Evolutionary conservation across 495 filamentous ascomycete species (phyloP).

Genomic region (Penicillium lividum): DNA sequence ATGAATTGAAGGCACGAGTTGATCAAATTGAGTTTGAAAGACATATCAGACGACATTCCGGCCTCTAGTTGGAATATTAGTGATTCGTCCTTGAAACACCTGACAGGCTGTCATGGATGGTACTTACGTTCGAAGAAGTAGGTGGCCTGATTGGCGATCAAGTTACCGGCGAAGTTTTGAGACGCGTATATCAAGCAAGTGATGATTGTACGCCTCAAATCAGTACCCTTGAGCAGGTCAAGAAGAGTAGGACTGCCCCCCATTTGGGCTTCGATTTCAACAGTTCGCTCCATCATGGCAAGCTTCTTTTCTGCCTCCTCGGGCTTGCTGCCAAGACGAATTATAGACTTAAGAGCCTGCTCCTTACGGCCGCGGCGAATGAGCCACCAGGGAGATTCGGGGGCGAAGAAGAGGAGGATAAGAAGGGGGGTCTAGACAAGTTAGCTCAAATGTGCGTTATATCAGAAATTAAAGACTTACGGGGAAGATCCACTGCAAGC

Average conservation of each 20-base stretch:
- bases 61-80: constrained; percentile 27
- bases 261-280: constrained; percentile 67
- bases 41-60: constrained; percentile 22
- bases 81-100: constrained; percentile 51
- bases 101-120: constrained; percentile 61
- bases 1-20: constrained; percentile 40
- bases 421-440: constrained; percentile 66
- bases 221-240: constrained; percentile 73
- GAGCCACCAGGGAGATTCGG: constrained; percentile 82
- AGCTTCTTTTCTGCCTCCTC: constrained; percentile 68
- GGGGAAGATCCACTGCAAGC: constrained; percentile 81
- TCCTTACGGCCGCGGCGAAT: constrained; percentile 66
- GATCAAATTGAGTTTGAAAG: constrained; percentile 41
- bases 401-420: constrained; percentile 66
- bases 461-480: constrained; percentile 9
- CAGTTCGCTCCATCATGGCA: constrained; percentile 79
- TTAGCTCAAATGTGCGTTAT: constrained; percentile 8
- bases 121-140: constrained; percentile 67
- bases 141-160: constrained; percentile 51
- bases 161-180: constrained; percentile 12
- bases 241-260: constrained; percentile 61
- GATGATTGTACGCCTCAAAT: constrained; percentile 73
- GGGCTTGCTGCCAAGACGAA: constrained; percentile 59
- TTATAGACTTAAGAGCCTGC: constrained; percentile 64
- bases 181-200: constrained; percentile 58